Base-by-base conservation (phyloP, 2,329 filamentous ascomycete genomes). In the Pseudogymnoascus pannorum region DNA sequence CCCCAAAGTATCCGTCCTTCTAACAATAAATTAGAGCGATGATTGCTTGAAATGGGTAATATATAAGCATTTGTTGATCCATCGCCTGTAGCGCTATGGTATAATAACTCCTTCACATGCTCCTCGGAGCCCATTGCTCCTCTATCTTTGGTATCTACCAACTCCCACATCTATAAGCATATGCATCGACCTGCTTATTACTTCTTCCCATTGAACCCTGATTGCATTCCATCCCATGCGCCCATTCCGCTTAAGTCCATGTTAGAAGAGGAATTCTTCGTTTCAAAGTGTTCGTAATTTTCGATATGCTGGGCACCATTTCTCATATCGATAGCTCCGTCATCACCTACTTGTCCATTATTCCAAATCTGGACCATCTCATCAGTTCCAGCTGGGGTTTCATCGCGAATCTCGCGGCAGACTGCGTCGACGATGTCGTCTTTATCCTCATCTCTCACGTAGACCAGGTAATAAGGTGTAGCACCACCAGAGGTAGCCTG, bases 401-500 rank as follows among this genome's bases (percentile, higher is more conserved):
- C 26, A 20, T 68, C 68, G 12, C 60, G 64, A 7, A 72, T 63
- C 8, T 81, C 73, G 58, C 80, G 75, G 66, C 74, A 77, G n/a
- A 86, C 79, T 2, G 82, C 81, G 63, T 86, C 76, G 3, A 85
- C 82, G 18, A 85, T 71, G 12, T 82, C 73, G 48, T 84, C 78
- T 68, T 86, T 86, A 67, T 83, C 76, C 33, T 84, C 77, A 59
- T 89, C 88, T 44, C 83, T 81, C n/a, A 95, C 87, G 68, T 95
- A 95, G 42, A 92, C 91, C 20, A 94, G 81, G 71, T 89, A 91
- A 71, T 91, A 92, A 1, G 91, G 91, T 57, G 91, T 92, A 4
- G 91, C 89, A 74, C 76, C 86, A 75, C 65, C 73, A 73, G 9
- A 77, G 81, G 63, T 84, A 85, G 57, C 89, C 79, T 64, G 83